These are phyloP conservation scores for Hypsizygus ulmarius DNA, from an alignment of 1,284 basidiomycete genomes.

Conservation along the genomic window DNA sequence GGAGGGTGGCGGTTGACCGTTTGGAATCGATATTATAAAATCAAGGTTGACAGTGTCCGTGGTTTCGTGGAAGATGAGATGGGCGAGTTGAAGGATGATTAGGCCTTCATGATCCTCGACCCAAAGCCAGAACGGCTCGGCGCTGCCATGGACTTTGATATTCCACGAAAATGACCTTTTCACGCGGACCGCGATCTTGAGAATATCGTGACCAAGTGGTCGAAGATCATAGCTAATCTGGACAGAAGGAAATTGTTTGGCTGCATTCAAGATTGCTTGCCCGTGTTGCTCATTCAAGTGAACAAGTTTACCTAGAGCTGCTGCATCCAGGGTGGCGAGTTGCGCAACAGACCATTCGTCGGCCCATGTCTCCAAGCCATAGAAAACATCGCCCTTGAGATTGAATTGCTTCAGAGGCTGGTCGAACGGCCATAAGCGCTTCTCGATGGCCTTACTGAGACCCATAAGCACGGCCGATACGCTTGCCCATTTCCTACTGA, in stretches of 20 bases:
- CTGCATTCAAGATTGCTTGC: constrained; percentile 73
- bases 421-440: constrained; percentile 94
- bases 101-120: constrained; percentile 82
- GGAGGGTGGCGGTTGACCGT: constrained; percentile 53
- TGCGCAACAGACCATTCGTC: constrained; percentile 83
- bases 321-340: constrained; percentile 71
- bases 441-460: constrained; percentile 92
- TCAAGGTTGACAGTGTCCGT: constrained; percentile 64
- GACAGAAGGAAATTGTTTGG: constrained; percentile 83
- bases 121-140: constrained; percentile 96
- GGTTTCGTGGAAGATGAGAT: constrained; percentile 69
- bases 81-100: constrained; percentile 82
- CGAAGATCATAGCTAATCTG: constrained; percentile 69
- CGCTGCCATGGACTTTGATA: constrained; percentile 68
- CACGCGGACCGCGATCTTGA: constrained; percentile 74
- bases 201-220: constrained; percentile 82
- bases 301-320: constrained; percentile 80
- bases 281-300: constrained; percentile 90
- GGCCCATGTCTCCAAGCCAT: constrained; percentile 79
- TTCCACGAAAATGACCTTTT: constrained; percentile 85
- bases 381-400: constrained; percentile 78
- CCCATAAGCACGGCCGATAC: constrained; percentile 81
- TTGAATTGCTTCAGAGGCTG: constrained; percentile 86
- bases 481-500: constrained; percentile 90
- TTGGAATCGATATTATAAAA: constrained; percentile 77